Percentiles rank a stretch among this genome's conserved stretches.
Evolutionary conservation across 2,329 filamentous ascomycete genomes (phyloP).

Genomic region (Exophiala lecanii-corni): DNA sequence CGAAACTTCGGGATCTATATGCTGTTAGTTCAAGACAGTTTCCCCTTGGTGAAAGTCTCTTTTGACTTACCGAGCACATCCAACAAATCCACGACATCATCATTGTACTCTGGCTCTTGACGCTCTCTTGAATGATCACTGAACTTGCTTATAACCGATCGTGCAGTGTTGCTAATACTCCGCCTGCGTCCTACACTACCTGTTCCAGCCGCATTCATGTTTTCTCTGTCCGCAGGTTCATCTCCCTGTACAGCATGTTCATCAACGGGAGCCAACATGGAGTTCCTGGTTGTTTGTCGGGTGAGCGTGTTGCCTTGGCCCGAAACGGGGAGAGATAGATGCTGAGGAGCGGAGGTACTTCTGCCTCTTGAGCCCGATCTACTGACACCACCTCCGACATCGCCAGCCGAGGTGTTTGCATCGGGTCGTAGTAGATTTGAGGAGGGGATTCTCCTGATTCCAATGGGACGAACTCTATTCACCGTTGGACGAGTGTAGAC

Average conservation of each 20-base stretch:
- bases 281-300: slow-evolving; percentile 21
- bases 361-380: slow-evolving; percentile 16
- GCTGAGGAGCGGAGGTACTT: slow-evolving; percentile 23
- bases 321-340: slow-evolving; percentile 3
- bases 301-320: slow-evolving; percentile 9
- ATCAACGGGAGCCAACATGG: slow-evolving; percentile 16
- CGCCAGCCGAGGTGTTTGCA: slow-evolving; percentile 1
- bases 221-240: slow-evolving; percentile 13
- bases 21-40: slow-evolving; percentile 28
- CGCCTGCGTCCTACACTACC: slow-evolving; percentile 16
- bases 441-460: slow-evolving; percentile 23
- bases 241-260: slow-evolving; percentile 13
- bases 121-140: slow-evolving; percentile 19
- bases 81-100: slow-evolving; percentile 61
- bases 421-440: slow-evolving; percentile 5
- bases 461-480: slow-evolving; percentile 18
- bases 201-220: slow-evolving; percentile 14
- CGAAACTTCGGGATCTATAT: slow-evolving; percentile 72
- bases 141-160: slow-evolving; percentile 22
- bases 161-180: slow-evolving; percentile 23
- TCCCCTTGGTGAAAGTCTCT: too few relatives aligned
- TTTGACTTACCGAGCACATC: slow-evolving; percentile 63
- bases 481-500: slow-evolving; percentile 8
- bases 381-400: slow-evolving; percentile 9
- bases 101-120: slow-evolving; percentile 49